Base-by-base conservation (phyloP, 2,329 filamentous ascomycete species). In the Pseudocercospora pini-densiflorae region DNA sequence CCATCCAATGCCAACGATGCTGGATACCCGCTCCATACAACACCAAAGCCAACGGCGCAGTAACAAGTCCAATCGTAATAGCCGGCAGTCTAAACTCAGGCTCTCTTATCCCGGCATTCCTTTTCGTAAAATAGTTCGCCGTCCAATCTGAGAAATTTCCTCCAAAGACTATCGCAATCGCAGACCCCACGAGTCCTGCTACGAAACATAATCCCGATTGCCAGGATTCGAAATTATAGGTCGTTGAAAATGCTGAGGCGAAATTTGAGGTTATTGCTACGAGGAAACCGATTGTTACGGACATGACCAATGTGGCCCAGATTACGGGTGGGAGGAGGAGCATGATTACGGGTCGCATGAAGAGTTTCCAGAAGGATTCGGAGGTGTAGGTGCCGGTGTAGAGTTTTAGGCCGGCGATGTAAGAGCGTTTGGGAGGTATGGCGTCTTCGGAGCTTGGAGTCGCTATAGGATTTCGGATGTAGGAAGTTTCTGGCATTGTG, bases 401-500 rank as follows among this genome's bases (percentile, higher is more conserved):
- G n/a, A 86, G 49, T 27, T 53, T 53, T 10, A 53, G 49, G 49
- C 19, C 24, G 23, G 12, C 8, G 23, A 53, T n/a, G 23, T 53
- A 23, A 23, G 19, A 16, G 4, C 49, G 49, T 23, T 24, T 19
- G 14, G 19, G 49, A 8, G 49, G 49, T 12, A 19, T 8, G 19
- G 61, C 10, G 12, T 29, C 14, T 24, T 47, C 33, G 14, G 58
- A 45, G 24, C 29, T 31, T 43, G 47, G 12, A 24, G 27, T 5
- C 59, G n/a, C 63, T n/a, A 72, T 71, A 8, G 76, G 71, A 24
- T 29, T 55, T 16, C 71, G 66, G 51, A 72, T 75, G 71, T 81
- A 88, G 8, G 81, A 81, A 0, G 85, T 88, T 72, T 88, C 86
- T 0, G 86, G 86, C 60, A 88, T 84, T 5, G 83, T 84, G 64